A percentile compares a stretch with the other conserved stretches of the same genome.
Evolutionary conservation across 1,284 basidiomycete genomes (phyloP).

Genomic region (Fomes fomentarius): DNA sequence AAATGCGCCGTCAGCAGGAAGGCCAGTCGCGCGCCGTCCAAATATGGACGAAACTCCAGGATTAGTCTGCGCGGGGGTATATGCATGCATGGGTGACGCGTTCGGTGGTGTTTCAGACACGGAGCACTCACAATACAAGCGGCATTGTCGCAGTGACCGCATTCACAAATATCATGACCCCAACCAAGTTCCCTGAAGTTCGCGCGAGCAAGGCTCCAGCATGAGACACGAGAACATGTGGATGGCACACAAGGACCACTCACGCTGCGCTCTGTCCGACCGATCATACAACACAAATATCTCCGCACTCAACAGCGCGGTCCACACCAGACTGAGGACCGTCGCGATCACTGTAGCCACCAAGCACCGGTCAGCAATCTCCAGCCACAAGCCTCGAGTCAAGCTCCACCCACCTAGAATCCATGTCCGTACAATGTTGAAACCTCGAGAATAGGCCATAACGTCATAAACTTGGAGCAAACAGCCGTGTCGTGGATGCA

Average conservation of each 20-base stretch:
- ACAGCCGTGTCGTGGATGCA: not conserved
- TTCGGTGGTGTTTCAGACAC: too few relatives aligned
- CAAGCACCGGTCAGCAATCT: not conserved
- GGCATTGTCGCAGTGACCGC: constrained; percentile 51
- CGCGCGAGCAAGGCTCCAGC: not conserved
- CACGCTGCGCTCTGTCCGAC: constrained; percentile 43
- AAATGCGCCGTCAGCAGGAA: constrained; percentile 53
- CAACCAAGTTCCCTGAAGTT: constrained; percentile 43
- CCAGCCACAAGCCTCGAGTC: not conserved
- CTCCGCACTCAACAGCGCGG: constrained; percentile 43
- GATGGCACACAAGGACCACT: constrained; percentile 27
- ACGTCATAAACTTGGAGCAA: constrained; percentile 1
- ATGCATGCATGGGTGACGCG: not conserved
- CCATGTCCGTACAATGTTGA: constrained; percentile 42
- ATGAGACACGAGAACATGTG: not conserved
- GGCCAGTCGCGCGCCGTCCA: constrained; percentile 57
- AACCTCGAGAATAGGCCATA: constrained; percentile 43
- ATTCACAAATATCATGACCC: constrained; percentile 50
- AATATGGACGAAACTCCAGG: constrained; percentile 55
- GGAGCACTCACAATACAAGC: constrained; percentile 50
- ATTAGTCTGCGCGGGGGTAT: constrained; percentile 42
- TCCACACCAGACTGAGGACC: constrained; percentile 45
- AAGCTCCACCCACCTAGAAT: constrained; percentile 43
- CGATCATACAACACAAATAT: constrained; percentile 43
- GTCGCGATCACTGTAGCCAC: constrained; percentile 38